Base-by-base conservation (phyloP, 495 filamentous ascomycete genomes). In the Lasiosphaeriaceae sp. region DNA sequence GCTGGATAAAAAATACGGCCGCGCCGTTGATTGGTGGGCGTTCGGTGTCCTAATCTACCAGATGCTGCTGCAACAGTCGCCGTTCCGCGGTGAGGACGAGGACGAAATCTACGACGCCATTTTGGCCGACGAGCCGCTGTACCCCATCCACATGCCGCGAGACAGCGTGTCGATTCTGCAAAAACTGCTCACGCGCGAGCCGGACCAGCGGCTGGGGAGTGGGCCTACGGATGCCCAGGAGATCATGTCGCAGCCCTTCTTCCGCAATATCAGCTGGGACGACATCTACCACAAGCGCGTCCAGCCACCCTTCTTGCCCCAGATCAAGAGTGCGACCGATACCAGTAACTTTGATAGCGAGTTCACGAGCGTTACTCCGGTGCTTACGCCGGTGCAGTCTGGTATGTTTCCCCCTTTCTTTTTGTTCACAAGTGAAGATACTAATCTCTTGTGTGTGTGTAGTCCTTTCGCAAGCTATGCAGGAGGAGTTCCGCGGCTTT, bases 21-120 rank as follows among this genome's bases (percentile, higher is more conserved):
- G 94, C 50, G 92, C 94, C n/a, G 94, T 99, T 55, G 94, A 99
- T 71, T 99, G 94, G 94, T 99, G 94, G 94, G 94, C 94, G n/a
- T 99, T 99, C 71, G 94, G 94, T 65, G 94, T 99, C 34, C 78
- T 99, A 57, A 99, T 99, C 60, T 99, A 99, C 73, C 94, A 99
- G 77, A 99, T 99, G 94, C 86, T 99, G 44, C 84, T 99, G 41
- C 94, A 99, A 66, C 94, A 99, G 68, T 97, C 92, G 22, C 94
- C 94, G 3, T 99, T 99, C 89, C 88, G 94, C 67, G 94, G 94
- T 66, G 94, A 99, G 69, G 94, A 99, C 67, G 94, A 99, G 68
- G 94, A 99, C 73, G 94, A 99, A 74, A 99, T 99, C 59, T 99
- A 99, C 81, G 94, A 99, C 66, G 93, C 94, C 45, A 97, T 99